Percentiles rank a stretch among this genome's conserved stretches.
Evolutionary conservation across 2,329 filamentous ascomycete genomes (phyloP).

Genomic region (Massarina eburnea): DNA sequence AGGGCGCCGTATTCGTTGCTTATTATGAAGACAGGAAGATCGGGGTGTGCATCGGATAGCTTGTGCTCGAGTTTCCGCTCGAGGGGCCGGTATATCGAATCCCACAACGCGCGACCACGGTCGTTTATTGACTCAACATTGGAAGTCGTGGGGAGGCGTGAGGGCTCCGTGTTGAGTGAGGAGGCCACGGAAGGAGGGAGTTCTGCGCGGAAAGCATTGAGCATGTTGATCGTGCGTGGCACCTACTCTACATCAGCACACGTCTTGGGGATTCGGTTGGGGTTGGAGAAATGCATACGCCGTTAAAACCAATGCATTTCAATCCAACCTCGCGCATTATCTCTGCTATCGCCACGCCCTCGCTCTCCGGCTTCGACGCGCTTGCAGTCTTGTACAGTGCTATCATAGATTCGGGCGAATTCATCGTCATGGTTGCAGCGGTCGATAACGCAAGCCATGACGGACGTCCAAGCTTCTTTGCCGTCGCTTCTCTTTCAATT

Average conservation of each 20-base stretch:
- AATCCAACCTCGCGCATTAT: conserved; percentile 74
- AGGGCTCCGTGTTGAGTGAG: conserved; percentile 58
- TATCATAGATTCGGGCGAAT: conserved; percentile 75
- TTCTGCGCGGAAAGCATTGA: conserved; percentile 68
- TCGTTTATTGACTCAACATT: conserved; percentile 58
- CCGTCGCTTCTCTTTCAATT: conserved; percentile 35
- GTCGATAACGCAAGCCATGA: conserved; percentile 51
- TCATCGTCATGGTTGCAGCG: conserved; percentile 82
- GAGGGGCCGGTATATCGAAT: conserved; percentile 75
- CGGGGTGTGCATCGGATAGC: conserved; percentile 75
- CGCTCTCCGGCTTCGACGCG: conserved; percentile 24
- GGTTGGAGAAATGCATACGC: conserved; percentile 40
- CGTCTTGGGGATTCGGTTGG: background rate
- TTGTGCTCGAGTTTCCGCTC: conserved; percentile 70
- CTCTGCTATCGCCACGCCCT: conserved; percentile 60
- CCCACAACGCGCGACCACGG: conserved; percentile 70
- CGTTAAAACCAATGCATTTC: conserved; percentile 79
- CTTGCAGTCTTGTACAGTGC: conserved; percentile 56
- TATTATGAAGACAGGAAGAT: conserved; percentile 79
- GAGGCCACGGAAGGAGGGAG: conserved; percentile 61
- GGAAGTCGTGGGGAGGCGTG: conserved; percentile 48
- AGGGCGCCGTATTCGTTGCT: conserved; percentile 72
- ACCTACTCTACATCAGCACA: conserved; percentile 49
- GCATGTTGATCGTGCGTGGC: conserved; percentile 79
- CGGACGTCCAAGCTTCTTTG: conserved; percentile 32